Conservation (phyloP, 2,329 filamentous ascomycete species). For the Ampelomyces quisqualis region DNA sequence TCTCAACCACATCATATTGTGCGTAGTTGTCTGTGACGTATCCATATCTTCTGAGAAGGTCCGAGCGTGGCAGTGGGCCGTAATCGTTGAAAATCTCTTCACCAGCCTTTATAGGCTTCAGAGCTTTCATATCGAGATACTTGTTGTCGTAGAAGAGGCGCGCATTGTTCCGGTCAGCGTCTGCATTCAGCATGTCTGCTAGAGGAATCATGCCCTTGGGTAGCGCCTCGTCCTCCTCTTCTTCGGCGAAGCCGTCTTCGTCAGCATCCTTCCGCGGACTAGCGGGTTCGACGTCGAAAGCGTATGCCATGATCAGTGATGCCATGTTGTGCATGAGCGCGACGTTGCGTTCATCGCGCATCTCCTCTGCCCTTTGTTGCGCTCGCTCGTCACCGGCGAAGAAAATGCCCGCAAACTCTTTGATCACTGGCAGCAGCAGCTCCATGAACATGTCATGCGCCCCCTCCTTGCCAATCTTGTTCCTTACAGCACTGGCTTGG, state of each 20-base stretch:
- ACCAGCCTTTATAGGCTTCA: slow-evolving; percentile 67
- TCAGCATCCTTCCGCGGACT: slow-evolving; percentile 54
- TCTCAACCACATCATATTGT: slow-evolving; percentile 79
- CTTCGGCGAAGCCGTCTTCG: slow-evolving; percentile 53
- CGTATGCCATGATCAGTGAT: slow-evolving; percentile 88
- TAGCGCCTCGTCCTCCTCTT: slow-evolving; percentile 51
- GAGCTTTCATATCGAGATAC: slow-evolving; percentile 67
- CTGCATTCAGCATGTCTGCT: slow-evolving; percentile 86
- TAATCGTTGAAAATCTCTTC: slow-evolving; percentile 89
- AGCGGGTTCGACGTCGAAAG: slow-evolving; percentile 72
- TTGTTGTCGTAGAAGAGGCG: slow-evolving; percentile 62
- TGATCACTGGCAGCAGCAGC: slow-evolving; percentile 57
- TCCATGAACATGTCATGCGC: slow-evolving; percentile 70
- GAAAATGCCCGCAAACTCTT: slow-evolving; percentile 41
- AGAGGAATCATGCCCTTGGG: slow-evolving; percentile 86
- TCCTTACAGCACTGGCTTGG: slow-evolving; percentile 72
- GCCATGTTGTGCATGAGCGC: slow-evolving; percentile 75
- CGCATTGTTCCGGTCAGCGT: slow-evolving; percentile 77
- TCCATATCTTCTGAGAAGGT: slow-evolving; percentile 80
- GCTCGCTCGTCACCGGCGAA: slow-evolving; percentile 42
- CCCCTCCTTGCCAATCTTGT: slow-evolving; percentile 72
- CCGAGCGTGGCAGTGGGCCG: slow-evolving; percentile 77
- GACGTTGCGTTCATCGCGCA: slow-evolving; percentile 52
- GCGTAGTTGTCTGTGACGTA: slow-evolving; percentile 79
- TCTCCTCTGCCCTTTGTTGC: slow-evolving; percentile 41